phyloP scores from a whole-genome alignment of 2,329 filamentous ascomycete species.

The Fusarium globosum region DNA sequence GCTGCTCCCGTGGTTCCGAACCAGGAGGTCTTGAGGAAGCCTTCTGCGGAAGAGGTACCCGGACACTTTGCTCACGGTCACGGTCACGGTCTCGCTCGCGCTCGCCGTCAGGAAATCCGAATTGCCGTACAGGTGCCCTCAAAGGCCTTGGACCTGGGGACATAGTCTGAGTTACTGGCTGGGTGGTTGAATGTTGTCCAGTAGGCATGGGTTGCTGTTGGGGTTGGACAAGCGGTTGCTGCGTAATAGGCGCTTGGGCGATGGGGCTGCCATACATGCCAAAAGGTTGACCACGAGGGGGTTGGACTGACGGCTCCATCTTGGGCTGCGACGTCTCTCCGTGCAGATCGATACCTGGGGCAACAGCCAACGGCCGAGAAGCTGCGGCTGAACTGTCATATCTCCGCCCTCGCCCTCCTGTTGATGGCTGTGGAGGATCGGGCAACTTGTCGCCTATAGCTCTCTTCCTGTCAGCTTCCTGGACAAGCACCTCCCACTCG shows the following conservation, averaged over 20 bases:
- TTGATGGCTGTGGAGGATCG: slow-evolving; percentile 67
- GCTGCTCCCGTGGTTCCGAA: slow-evolving; percentile 50
- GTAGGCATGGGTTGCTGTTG: slow-evolving; percentile 47
- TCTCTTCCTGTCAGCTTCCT: slow-evolving; percentile 69
- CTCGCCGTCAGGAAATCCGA: slow-evolving; percentile 57
- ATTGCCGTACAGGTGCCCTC: slow-evolving; percentile 56
- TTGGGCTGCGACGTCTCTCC: slow-evolving; percentile 60
- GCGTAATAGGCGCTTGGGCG: slow-evolving; percentile 55
- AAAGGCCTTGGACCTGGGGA: slow-evolving; percentile 59
- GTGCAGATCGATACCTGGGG: slow-evolving; percentile 56
- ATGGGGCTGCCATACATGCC: slow-evolving; percentile 60
- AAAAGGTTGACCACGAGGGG: slow-evolving; percentile 53
- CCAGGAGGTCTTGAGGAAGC: slow-evolving; percentile 45
- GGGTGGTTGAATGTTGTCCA: slow-evolving; percentile 52
- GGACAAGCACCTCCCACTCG: slow-evolving; percentile 70
- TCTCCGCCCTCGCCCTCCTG: slow-evolving; percentile 63
- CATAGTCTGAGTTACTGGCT: slow-evolving; percentile 57
- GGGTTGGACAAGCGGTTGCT: slow-evolving; percentile 45
- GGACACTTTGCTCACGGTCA: slow-evolving; percentile 48
- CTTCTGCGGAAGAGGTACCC: slow-evolving; percentile 57
- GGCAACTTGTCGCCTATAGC: slow-evolving; percentile 68
- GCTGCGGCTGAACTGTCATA: slow-evolving; percentile 53
- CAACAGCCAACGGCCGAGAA: slow-evolving; percentile 59
- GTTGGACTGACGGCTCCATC: slow-evolving; percentile 53
- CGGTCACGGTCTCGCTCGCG: slow-evolving; percentile 52